Evolutionary conservation across 257 asterid genomes (phyloP).

Genomic region (Ballota nigra): DNA sequence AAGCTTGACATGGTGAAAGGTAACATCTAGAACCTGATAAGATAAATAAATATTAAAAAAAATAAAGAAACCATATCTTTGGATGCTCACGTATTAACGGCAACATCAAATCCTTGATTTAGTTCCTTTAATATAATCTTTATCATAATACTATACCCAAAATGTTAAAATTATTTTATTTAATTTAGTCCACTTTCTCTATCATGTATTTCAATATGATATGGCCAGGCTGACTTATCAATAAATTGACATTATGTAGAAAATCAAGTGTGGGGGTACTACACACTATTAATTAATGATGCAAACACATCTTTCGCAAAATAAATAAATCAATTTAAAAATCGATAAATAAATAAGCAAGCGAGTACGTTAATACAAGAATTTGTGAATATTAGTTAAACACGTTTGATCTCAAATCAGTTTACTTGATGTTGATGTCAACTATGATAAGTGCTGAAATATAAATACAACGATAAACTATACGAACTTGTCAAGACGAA

Average conservation of each 20-base stretch:
- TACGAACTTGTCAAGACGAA: not conserved
- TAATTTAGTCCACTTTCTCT: constrained; percentile 11
- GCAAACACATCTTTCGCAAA: not conserved
- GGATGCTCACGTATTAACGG: constrained; percentile 20
- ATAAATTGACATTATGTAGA: not conserved
- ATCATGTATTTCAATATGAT: not conserved
- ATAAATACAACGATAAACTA: not conserved
- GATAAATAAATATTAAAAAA: not conserved
- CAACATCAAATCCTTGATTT: constrained; percentile 32
- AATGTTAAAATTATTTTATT: constrained; percentile 4
- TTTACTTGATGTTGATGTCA: not conserved
- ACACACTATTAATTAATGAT: not conserved
- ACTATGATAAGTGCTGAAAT: not conserved
- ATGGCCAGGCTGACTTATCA: not conserved
- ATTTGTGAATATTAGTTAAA: not conserved
- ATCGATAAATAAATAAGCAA: not conserved
- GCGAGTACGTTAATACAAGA: not conserved
- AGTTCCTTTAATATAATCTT: constrained; percentile 19
- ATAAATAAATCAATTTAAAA: not conserved
- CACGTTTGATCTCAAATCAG: not conserved
- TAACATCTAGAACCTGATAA: not conserved
- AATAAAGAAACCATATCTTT: constrained; percentile 20
- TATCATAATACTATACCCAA: constrained; percentile 15
- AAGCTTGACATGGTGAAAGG: not conserved
- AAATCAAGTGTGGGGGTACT: not conserved